Conservation (phyloP, 2,329 filamentous ascomycete genomes). For the Didymosphaeria variabile region DNA sequence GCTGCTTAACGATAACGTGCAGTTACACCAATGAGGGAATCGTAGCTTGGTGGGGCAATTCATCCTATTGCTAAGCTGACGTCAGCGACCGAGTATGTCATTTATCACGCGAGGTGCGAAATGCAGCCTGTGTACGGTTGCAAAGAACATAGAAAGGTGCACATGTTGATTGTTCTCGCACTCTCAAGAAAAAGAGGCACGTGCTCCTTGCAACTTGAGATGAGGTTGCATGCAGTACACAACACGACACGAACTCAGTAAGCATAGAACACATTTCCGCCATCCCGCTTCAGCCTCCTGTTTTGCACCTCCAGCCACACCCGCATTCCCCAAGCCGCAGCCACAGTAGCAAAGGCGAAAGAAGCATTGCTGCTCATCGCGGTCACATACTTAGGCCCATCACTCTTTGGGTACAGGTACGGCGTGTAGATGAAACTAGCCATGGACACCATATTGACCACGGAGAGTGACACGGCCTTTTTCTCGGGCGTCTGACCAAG, state of each 20-base stretch:
- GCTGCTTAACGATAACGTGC: neutral
- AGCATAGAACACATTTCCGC: neutral
- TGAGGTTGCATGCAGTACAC: too few relatives aligned
- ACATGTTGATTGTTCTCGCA: neutral
- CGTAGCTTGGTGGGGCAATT: conserved; percentile 1
- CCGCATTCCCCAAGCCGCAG: conserved; percentile 2
- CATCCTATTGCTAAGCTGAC: conserved; percentile 6
- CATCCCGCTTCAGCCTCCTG: conserved; percentile 1
- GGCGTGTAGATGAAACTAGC: conserved; percentile 52
- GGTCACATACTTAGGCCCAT: conserved; percentile 33
- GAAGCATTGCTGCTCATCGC: conserved; percentile 33
- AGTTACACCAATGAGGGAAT: conserved; percentile 11
- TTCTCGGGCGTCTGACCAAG: conserved; percentile 55
- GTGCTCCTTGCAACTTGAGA: too few relatives aligned
- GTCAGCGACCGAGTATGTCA: conserved; percentile 9
- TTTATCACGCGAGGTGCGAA: neutral
- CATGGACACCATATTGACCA: conserved; percentile 55
- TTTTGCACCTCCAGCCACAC: conserved; percentile 7
- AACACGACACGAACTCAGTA: neutral
- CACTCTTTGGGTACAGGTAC: conserved; percentile 48
- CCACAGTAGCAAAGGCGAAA: conserved; percentile 20
- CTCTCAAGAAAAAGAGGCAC: neutral
- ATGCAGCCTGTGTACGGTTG: neutral
- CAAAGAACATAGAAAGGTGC: neutral
- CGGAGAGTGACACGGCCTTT: conserved; percentile 53